A percentile compares a stretch with the other conserved stretches of the same genome.
Conservation (phyloP, 129 eudicot genomes). For the Tagetes erecta region DNA sequence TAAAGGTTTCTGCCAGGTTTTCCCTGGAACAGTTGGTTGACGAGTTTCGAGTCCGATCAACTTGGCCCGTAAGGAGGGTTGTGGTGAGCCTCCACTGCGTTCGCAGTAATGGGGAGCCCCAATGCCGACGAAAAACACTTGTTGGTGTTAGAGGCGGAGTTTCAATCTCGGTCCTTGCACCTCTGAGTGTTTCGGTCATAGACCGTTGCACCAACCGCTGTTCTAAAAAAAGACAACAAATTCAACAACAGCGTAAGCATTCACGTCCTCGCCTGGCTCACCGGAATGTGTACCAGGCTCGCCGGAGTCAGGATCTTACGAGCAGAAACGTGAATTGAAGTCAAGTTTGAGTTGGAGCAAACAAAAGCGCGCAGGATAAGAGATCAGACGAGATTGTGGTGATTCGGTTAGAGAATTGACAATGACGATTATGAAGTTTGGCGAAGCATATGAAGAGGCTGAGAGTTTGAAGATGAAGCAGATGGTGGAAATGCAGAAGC, state of each 20-base stretch:
- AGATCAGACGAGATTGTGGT: conserved; percentile 49
- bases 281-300: conserved; percentile 64
- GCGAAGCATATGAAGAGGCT: conserved; percentile 62
- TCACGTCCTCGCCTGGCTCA: conserved; percentile 45
- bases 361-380: conserved; percentile 24
- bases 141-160: too few relatives aligned
- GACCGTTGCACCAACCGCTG: too few relatives aligned
- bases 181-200: too few relatives aligned
- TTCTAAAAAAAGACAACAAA: conserved; percentile 20
- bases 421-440: conserved; percentile 59
- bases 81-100: too few relatives aligned
- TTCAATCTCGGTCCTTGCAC: too few relatives aligned
- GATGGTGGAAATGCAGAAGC: conserved; percentile 80
- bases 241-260: conserved; percentile 34
- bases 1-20: too few relatives aligned
- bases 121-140: too few relatives aligned
- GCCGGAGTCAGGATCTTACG: conserved; percentile 46
- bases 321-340: conserved; percentile 46
- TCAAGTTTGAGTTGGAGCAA: conserved; percentile 8
- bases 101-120: too few relatives aligned
- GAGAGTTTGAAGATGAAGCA: conserved; percentile 68
- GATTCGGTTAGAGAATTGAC: conserved; percentile 65
- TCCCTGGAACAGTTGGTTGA: too few relatives aligned
- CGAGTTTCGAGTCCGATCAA: too few relatives aligned
- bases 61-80: too few relatives aligned